Percentiles rank a stretch among this genome's conserved stretches.
Evolutionary conservation across 2,329 filamentous ascomycete species (phyloP).

Genomic region (Monosporascus sp.): DNA sequence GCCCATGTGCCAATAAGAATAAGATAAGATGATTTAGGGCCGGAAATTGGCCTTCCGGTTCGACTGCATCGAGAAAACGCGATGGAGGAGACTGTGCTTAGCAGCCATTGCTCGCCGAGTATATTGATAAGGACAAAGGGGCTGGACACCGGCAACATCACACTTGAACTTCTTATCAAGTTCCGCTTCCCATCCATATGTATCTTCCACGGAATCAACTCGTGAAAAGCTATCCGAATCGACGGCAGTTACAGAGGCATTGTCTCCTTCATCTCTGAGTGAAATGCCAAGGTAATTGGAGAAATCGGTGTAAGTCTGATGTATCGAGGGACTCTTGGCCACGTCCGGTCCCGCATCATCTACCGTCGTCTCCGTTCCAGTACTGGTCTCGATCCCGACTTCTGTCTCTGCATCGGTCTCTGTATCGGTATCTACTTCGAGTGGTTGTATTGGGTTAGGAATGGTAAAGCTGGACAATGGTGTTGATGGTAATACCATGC

Average conservation of each 20-base stretch:
- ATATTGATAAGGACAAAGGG: conserved; percentile 19
- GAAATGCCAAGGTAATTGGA: conserved; percentile 35
- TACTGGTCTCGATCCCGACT: conserved; percentile 11
- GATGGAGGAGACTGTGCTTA: conserved; percentile 34
- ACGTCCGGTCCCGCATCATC: conserved; percentile 19
- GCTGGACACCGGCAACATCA: conserved; percentile 12
- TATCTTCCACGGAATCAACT: conserved; percentile 31
- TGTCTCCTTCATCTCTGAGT: conserved; percentile 23
- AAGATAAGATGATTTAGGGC: neutral
- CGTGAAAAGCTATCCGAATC: conserved; percentile 23
- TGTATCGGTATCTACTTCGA: conserved; percentile 21
- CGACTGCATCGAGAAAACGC: conserved; percentile 29
- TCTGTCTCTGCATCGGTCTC: conserved; percentile 24
- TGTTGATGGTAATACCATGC: conserved; percentile 4
- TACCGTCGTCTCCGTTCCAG: conserved; percentile 9
- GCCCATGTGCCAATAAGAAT: neutral
- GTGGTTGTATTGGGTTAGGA: conserved; percentile 11
- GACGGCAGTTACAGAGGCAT: conserved; percentile 17
- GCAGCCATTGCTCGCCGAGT: conserved; percentile 18
- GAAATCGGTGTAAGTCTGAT: conserved; percentile 24
- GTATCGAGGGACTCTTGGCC: conserved; percentile 24
- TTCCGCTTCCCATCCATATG: conserved; percentile 52
- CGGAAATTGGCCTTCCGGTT: conserved; percentile 9
- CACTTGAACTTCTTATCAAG: conserved; percentile 28
- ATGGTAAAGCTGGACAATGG: conserved; percentile 13